Evolutionary conservation across 306 rosid genomes (phyloP).

Genomic region (Gastrolobium villosum): DNA sequence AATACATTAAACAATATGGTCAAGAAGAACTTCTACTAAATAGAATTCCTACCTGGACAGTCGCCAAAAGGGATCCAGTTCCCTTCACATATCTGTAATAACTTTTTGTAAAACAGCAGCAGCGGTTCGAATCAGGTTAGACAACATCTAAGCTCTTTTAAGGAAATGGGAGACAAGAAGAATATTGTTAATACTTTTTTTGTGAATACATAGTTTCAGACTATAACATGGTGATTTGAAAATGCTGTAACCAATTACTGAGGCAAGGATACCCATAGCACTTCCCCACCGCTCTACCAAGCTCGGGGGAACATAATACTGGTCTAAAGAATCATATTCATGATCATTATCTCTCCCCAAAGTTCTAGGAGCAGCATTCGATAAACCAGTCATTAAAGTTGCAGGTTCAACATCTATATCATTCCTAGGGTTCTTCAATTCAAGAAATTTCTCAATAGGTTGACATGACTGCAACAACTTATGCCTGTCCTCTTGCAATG

Average conservation of each 20-base stretch:
- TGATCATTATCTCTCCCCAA: constrained; percentile 47
- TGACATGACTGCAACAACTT: constrained; percentile 73
- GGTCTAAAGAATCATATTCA: constrained; percentile 55
- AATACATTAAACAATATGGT: constrained; percentile 19
- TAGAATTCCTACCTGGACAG: constrained; percentile 68
- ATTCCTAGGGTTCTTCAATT: constrained; percentile 54
- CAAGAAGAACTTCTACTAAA: neutral
- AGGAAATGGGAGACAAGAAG: constrained; percentile 49
- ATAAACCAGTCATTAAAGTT: constrained; percentile 45
- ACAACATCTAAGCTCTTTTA: constrained; percentile 76
- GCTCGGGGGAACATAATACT: constrained; percentile 73
- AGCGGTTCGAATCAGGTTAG: constrained; percentile 87
- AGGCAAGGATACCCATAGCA: constrained; percentile 98
- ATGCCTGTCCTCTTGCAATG: constrained; percentile 58
- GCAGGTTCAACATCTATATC: constrained; percentile 45
- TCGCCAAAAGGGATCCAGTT: constrained; percentile 93
- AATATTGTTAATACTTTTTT: neutral
- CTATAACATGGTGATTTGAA: constrained; percentile 17
- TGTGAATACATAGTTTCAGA: constrained; percentile 8
- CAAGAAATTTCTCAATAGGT: constrained; percentile 79
- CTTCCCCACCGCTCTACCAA: constrained; percentile 98
- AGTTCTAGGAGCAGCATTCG: constrained; percentile 40
- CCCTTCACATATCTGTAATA: constrained; percentile 95
- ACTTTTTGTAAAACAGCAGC: constrained; percentile 97
- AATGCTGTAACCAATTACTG: constrained; percentile 3